Evolutionary conservation across 805 yeast species (phyloP).

Genomic region (Wickerhamomyces canadensis): DNA sequence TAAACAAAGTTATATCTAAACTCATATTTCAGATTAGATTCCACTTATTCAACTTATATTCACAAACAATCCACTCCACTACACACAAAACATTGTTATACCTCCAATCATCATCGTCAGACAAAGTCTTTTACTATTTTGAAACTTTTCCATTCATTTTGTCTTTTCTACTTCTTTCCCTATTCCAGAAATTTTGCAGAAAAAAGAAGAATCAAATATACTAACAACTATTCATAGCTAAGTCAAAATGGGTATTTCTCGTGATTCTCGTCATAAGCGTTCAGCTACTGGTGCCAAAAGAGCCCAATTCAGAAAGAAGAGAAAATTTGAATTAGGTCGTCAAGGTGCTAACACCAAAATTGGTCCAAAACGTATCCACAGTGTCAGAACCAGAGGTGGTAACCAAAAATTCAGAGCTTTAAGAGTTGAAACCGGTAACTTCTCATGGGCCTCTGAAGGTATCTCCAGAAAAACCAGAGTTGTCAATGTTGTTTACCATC

Average conservation of each 20-base stretch:
- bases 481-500: constrained; percentile 97
- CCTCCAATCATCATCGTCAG: no score
- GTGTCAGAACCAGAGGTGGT: constrained; percentile 99
- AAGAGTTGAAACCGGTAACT: constrained; percentile 98
- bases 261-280: constrained; percentile 99
- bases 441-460: constrained; percentile 99
- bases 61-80: no score
- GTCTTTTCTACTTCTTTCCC: no score
- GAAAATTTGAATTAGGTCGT: constrained; percentile 99
- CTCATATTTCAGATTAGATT: no score
- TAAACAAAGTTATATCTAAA: no score
- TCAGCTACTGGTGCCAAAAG: constrained; percentile 99
- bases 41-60: no score
- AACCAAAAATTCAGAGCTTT: constrained; percentile 99
- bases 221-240: constrained; percentile 15
- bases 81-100: no score
- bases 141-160: not conserved
- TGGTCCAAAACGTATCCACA: constrained; percentile 97
- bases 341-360: constrained; percentile 99
- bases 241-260: constrained; percentile 96
- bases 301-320: constrained; percentile 99
- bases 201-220: constrained; percentile 6
- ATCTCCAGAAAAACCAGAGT: constrained; percentile 98
- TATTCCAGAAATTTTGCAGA: no score
- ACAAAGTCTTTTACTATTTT: not conserved